phyloP scores from a whole-genome alignment of 352 stramenopile species.

The Aphanomyces cochlioides region DNA sequence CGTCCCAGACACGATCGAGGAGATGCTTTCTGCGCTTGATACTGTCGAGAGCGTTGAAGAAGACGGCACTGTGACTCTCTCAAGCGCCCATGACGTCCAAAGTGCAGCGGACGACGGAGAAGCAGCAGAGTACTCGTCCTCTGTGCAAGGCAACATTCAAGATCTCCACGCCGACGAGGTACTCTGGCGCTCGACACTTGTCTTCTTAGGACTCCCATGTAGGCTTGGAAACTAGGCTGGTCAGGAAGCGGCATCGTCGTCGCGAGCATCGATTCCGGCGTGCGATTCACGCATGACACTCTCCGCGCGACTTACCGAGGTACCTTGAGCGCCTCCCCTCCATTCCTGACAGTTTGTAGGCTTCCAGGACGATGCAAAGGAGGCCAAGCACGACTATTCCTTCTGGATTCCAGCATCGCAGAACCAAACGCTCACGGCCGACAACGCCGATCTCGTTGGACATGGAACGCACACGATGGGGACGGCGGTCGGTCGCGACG shows the following conservation, averaged over 20 bases:
- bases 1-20: neutral
- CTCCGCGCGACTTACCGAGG: conserved; percentile 49
- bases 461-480: conserved; percentile 71
- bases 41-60: conserved; percentile 13
- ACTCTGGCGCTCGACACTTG: conserved; percentile 24
- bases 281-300: conserved; percentile 62
- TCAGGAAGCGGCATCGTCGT: conserved; percentile 49
- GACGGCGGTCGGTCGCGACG: conserved; percentile 47
- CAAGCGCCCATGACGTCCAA: neutral
- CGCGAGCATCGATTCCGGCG: conserved; percentile 66
- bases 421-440: conserved; percentile 51
- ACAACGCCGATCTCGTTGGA: conserved; percentile 62
- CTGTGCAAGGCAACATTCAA: conserved; percentile 41
- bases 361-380: conserved; percentile 34
- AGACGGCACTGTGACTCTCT: neutral
- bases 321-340: conserved; percentile 16
- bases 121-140: conserved; percentile 30
- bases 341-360: conserved; percentile 3
- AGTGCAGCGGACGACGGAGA: neutral
- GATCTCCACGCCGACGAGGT: conserved; percentile 28
- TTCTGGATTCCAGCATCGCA: conserved; percentile 62
- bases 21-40: neutral
- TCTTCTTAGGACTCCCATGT: conserved; percentile 31
- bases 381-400: conserved; percentile 48
- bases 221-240: conserved; percentile 44